Evolutionary conservation across 441 rosid species (phyloP).

Genomic region (Manihot esculenta): DNA sequence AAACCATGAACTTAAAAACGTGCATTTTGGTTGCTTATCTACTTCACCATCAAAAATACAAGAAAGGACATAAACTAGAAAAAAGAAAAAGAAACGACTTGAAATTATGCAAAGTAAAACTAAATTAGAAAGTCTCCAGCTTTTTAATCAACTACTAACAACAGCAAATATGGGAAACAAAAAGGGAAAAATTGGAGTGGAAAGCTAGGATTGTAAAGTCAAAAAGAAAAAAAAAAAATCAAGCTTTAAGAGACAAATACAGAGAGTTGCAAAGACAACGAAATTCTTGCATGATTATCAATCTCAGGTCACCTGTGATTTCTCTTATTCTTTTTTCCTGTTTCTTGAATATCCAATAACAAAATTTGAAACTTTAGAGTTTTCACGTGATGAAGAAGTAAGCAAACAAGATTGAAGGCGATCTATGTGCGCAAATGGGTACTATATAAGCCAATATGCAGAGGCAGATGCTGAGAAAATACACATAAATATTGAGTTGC

Average conservation of each 20-base stretch:
- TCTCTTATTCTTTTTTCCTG: neutral
- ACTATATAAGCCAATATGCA: neutral
- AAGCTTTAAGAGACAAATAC: slow-evolving; percentile 7
- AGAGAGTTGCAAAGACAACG: neutral
- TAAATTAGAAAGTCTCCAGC: slow-evolving; percentile 5
- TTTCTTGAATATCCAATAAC: neutral
- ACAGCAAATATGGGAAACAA: neutral
- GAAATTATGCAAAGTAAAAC: slow-evolving; percentile 10
- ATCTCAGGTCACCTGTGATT: neutral
- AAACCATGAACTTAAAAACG: slow-evolving; percentile 15
- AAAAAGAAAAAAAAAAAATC: slow-evolving; percentile 9
- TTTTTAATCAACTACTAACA: neutral
- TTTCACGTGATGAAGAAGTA: slow-evolving; percentile 1
- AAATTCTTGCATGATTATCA: neutral
- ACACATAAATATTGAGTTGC: neutral
- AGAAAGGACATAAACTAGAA: neutral
- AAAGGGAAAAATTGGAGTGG: slow-evolving; percentile 14
- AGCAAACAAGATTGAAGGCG: slow-evolving; percentile 13
- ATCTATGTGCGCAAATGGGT: neutral
- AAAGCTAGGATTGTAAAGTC: slow-evolving; percentile 32
- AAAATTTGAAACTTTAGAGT: neutral
- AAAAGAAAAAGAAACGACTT: slow-evolving; percentile 14
- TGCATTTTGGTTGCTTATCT: slow-evolving; percentile 25
- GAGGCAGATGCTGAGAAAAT: neutral
- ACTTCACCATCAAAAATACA: slow-evolving; percentile 15